phyloP scores from a whole-genome alignment of 2,329 filamentous ascomycete genomes.

The Phialophora macrospora region DNA sequence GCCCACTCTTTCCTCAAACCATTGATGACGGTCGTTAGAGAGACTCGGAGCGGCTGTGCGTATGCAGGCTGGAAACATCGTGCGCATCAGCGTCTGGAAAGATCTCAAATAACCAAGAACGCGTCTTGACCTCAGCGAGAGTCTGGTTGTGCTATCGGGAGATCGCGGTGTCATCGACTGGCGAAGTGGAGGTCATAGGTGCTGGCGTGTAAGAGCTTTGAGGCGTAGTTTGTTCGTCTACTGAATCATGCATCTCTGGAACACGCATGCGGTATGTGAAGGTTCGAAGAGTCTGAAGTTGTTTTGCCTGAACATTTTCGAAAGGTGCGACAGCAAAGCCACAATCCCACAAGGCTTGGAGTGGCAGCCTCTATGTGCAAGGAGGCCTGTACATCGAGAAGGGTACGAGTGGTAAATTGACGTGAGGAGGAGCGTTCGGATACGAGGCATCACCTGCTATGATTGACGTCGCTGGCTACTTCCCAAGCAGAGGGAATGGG shows the following conservation, averaged over 20 bases:
- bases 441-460: background rate
- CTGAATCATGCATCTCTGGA: background rate
- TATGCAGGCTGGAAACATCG: background rate
- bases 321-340: slow-evolving; percentile 9
- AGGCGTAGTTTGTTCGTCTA: background rate
- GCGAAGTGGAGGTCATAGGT: background rate
- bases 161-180: background rate
- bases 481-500: background rate
- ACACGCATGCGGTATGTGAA: background rate
- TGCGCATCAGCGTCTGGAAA: background rate
- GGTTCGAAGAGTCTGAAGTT: background rate
- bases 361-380: background rate
- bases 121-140: background rate
- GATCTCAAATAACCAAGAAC: background rate
- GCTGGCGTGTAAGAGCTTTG: background rate
- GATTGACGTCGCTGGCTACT: background rate
- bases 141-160: background rate
- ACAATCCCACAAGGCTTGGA: background rate
- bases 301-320: background rate
- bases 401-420: background rate
- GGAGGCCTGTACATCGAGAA: background rate
- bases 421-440: background rate
- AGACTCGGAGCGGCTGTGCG: background rate
- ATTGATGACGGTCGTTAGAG: background rate
- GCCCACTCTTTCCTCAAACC: background rate